These are phyloP conservation scores for Cercospora sp. DNA, from an alignment of 2,329 filamentous ascomycete species.

Conservation along the genomic window DNA sequence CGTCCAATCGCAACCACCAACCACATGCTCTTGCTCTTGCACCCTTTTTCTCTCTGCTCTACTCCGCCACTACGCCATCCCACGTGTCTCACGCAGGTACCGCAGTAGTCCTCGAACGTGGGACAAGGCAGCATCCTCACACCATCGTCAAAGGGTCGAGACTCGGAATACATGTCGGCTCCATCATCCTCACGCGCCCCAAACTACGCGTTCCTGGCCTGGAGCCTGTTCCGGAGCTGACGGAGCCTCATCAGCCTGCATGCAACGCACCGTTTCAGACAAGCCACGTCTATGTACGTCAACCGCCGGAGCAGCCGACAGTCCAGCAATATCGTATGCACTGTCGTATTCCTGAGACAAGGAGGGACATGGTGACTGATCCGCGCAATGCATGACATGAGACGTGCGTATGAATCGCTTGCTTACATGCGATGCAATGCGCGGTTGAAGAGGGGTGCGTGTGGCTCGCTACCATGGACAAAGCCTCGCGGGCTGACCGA, in stretches of 20 bases:
- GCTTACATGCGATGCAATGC: not conserved
- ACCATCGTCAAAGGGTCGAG: not conserved
- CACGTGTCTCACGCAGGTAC: constrained; percentile 1
- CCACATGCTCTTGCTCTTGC: not conserved
- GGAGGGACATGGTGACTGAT: not conserved
- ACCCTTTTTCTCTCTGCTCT: not conserved
- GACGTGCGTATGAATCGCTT: not conserved
- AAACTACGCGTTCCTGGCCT: not conserved
- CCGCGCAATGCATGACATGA: not conserved
- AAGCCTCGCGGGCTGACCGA: not conserved
- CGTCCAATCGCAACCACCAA: not conserved
- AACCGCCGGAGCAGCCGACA: not conserved
- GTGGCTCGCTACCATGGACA: not conserved
- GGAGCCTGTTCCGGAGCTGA: not conserved
- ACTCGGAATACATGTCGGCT: not conserved
- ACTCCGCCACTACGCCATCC: not conserved
- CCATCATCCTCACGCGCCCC: not conserved
- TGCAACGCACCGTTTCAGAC: not conserved
- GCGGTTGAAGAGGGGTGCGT: not conserved
- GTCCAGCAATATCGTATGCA: not conserved
- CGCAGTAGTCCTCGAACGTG: not conserved
- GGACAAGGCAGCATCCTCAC: not conserved
- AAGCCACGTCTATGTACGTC: not conserved
- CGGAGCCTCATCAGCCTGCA: not conserved
- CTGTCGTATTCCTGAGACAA: not conserved